Conservation (phyloP, 257 asterid species). For the Nicotiana attenuata region DNA sequence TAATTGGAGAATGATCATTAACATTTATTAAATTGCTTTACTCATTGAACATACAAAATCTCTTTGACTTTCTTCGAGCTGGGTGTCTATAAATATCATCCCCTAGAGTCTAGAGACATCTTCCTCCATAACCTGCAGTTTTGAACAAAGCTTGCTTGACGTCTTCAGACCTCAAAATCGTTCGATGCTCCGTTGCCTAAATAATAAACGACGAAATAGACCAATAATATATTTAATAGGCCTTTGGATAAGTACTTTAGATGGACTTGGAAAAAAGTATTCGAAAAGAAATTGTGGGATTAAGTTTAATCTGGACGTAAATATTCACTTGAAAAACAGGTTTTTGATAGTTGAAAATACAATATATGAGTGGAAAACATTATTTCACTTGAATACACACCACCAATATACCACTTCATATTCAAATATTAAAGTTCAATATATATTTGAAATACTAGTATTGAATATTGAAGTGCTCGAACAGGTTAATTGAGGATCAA, state of each 20-base stretch:
- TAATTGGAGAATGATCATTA: neutral
- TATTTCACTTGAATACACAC: too few relatives aligned
- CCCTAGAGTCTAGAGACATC: conserved; percentile 47
- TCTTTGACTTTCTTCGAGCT: neutral
- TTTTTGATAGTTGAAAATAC: neutral
- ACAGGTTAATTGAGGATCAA: too few relatives aligned
- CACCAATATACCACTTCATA: neutral
- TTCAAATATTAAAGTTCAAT: neutral
- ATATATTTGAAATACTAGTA: neutral
- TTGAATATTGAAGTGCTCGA: neutral
- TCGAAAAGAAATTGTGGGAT: neutral
- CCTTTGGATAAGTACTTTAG: neutral
- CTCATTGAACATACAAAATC: neutral
- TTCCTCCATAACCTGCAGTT: conserved; percentile 79
- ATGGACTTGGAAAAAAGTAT: neutral
- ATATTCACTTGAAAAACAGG: neutral
- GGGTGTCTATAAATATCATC: neutral
- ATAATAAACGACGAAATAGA: neutral
- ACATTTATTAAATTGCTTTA: neutral
- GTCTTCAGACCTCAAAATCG: conserved; percentile 39
- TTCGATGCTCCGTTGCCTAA: conserved; percentile 46
- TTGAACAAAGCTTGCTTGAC: conserved; percentile 61
- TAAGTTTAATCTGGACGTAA: neutral
- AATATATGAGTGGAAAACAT: neutral
- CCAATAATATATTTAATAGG: neutral